Evolutionary conservation across 176 grass and related monocot genomes (phyloP), one percentile per base, ranked within the genome.

Genomic region (Musa schizocarpa): DNA sequence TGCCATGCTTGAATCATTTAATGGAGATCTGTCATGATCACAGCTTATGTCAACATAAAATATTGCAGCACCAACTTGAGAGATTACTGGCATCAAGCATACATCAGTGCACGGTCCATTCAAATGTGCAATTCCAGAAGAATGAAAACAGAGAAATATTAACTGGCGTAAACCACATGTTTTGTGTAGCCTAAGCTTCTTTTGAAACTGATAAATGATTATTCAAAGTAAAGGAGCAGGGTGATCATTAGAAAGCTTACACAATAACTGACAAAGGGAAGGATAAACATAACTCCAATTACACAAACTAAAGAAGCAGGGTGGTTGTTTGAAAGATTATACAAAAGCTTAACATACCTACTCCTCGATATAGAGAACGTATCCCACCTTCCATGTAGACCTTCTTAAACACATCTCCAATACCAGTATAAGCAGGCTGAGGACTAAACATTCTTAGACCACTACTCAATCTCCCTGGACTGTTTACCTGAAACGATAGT

Each of bases 321-420:
- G 69, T 19, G 8, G 61, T 58, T 10, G 0, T 1, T 14, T 72
- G 67, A 48, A 69, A 9, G 5, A 69, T 48, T 69, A 69, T 69
- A 10, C 63, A 65, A 65, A 23, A 25, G 6, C 20, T 49, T 4
- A 82, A 4, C 78, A 80, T 88, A 95, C 91, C 91, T 82, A 97
- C 94, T 78, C 90, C 94, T 67, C 94, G 90, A 78, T 93, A 97
- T 9, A 97, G 84, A 83, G 94, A 85, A 53, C 90, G 83, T 3
- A 78, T 59, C 71, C 90, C 94, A 85, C 88, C 94, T 86, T 93
- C 90, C 52, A 72, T 74, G 58, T 97, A 97, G 75, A 97, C 94
- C 63, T 81, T 43, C 83, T 73, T 88, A 80, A 97, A 97, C 14
- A 97, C 94, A 78, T 97, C 88, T 74, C 54, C 81, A 79, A 93